Base-by-base conservation (phyloP, 2,329 filamentous ascomycete species). In the Colletotrichum falcatum region DNA sequence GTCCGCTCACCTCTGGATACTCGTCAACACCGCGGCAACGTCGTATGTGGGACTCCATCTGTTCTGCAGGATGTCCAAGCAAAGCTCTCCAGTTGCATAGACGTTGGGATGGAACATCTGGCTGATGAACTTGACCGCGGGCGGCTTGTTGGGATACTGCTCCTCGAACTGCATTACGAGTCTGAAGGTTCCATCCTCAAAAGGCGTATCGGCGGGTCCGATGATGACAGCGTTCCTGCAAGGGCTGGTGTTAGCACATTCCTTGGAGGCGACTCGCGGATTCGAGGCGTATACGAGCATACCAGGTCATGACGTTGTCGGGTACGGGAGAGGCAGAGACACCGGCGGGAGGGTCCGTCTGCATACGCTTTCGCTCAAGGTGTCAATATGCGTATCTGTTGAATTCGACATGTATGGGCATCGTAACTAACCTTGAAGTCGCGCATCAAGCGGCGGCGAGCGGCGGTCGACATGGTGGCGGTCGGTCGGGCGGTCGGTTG, bases 91-190 rank as follows among this genome's bases (percentile, higher is more conserved):
- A 0, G 95, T 98, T 63, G 93, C 95, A 80, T 99, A 99, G 67
- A 99, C 96, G 79, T 99, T 99, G 23, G 96, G 96, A 77, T 99
- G 96, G 82, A 99, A 99, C 96, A 99, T 99, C 81, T 96, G 91
- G 82, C 94, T 97, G 80, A 99, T 97, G 81, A 99, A 99, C 80
- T 98, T 98, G 83, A 98, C 96, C 42, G 94, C 93, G 0, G 96
- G 96, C 6, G 96, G 96, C 81, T 98, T 98, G 84, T 98, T 99
- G 37, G 96, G 96, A 77, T 99, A 99, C 78, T 97, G 95, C 81
- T 99, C 96, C 80, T 98, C 96, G 76, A 99, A 99, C 79, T 98
- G 94, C 95, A 99, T 98, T 61, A 98, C 95, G 14, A 99, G 91
- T 74, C 95, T 89, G 81, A 99, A 99, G 28, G 96, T 99, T 73